Conservation (phyloP, 73 alveolate genomes). For the Stentor roeselii region DNA sequence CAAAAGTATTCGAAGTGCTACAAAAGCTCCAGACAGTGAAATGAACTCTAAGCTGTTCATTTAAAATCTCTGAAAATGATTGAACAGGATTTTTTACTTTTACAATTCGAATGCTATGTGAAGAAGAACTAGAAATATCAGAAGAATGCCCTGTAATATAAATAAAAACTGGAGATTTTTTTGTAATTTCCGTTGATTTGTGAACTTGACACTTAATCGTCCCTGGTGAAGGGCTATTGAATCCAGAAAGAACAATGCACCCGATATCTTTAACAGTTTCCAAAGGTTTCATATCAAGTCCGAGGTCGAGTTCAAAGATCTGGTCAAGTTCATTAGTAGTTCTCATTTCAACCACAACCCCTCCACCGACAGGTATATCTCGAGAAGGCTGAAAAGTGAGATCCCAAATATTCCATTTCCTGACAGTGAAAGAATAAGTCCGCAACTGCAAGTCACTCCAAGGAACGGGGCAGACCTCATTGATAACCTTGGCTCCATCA, state of each 20-base stretch:
- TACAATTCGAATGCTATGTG: background rate
- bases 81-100: background rate
- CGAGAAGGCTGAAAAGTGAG: conserved; percentile 21
- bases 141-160: conserved; percentile 9
- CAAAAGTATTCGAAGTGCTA: background rate
- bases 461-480: conserved; percentile 24
- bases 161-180: background rate
- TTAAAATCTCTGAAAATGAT: background rate
- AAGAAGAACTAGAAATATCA: background rate
- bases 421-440: conserved; percentile 6
- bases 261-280: background rate
- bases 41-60: conserved; percentile 28
- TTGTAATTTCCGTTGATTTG: background rate
- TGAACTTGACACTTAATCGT: background rate
- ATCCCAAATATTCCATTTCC: background rate
- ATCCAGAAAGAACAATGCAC: background rate
- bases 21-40: conserved; percentile 1
- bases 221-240: conserved; percentile 16
- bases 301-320: conserved; percentile 1
- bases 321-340: conserved; percentile 19
- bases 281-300: background rate
- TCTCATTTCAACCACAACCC: conserved; percentile 18
- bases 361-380: conserved; percentile 23
- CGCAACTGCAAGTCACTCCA: background rate
- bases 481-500: background rate